Evolutionary conservation across 768 basidiomycete genomes (phyloP).

Genomic region (Russula olivacea): DNA sequence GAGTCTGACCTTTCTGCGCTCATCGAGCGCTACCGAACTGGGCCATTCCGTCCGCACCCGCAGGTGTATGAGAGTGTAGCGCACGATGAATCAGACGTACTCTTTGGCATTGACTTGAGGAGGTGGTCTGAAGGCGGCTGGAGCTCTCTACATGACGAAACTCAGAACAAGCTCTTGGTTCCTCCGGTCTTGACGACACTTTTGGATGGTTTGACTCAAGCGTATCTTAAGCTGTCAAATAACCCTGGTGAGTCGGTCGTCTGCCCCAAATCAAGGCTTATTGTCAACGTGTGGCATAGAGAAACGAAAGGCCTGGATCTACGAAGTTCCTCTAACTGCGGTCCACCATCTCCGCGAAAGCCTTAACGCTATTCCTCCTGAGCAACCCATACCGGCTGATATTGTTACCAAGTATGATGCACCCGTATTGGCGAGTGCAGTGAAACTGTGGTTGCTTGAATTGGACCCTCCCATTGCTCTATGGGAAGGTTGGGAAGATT

Average conservation of each 20-base stretch:
- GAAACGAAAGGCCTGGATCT: constrained; percentile 89
- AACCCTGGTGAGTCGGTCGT: constrained; percentile 51
- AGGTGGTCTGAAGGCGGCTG: constrained; percentile 87
- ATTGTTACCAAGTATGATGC: constrained; percentile 73
- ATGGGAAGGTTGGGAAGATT: constrained; percentile 90
- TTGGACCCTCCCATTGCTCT: constrained; percentile 79
- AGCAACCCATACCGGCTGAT: constrained; percentile 43
- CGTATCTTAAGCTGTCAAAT: constrained; percentile 53
- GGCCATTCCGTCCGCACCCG: constrained; percentile 82
- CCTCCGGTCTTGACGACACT: constrained; percentile 72
- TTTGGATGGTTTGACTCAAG: constrained; percentile 53
- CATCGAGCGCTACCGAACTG: constrained; percentile 89
- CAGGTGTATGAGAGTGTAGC: constrained; percentile 83
- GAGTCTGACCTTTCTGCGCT: constrained; percentile 81
- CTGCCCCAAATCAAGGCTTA: neutral
- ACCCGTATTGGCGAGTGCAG: constrained; percentile 75
- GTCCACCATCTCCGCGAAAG: constrained; percentile 83
- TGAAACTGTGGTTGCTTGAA: constrained; percentile 91
- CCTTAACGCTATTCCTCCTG: constrained; percentile 65
- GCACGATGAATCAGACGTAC: constrained; percentile 77
- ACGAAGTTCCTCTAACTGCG: constrained; percentile 80
- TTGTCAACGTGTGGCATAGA: constrained; percentile 41
- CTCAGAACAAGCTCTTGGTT: constrained; percentile 54
- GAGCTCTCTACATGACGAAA: constrained; percentile 46
- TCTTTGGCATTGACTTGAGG: constrained; percentile 87